Conservation (phyloP, 352 stramenopile species). For the Nannochloropsis limnetica region DNA sequence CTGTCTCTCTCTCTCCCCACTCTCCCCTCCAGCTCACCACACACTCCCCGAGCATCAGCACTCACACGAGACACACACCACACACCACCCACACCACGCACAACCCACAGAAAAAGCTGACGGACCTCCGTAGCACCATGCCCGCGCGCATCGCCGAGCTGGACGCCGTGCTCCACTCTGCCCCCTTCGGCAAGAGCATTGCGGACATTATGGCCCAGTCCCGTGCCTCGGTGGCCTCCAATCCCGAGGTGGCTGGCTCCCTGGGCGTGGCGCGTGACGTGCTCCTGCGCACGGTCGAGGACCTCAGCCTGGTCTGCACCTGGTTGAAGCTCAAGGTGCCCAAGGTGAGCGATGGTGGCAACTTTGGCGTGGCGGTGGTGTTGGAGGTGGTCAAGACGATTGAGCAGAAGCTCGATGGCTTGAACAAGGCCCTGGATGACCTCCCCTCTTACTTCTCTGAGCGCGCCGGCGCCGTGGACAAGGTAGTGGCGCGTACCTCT, state of each 20-base stretch:
- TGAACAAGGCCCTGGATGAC: constrained; percentile 34
- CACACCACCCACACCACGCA: background rate
- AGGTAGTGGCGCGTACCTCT: constrained; percentile 12
- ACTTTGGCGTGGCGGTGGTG: background rate
- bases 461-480: constrained; percentile 18
- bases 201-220: constrained; percentile 23
- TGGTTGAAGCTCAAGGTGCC: constrained; percentile 27
- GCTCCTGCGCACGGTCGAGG: constrained; percentile 14
- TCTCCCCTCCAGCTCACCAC: too few relatives aligned
- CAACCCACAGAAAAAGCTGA: constrained; percentile 13
- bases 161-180: constrained; percentile 13
- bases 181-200: constrained; percentile 12
- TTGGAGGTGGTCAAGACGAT: constrained; percentile 34
- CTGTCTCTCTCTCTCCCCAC: background rate
- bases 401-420: constrained; percentile 26
- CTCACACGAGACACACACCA: background rate
- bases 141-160: constrained; percentile 21
- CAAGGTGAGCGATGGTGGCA: constrained; percentile 19
- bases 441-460: constrained; percentile 13
- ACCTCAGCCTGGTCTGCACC: background rate
- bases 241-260: constrained; percentile 17
- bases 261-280: background rate
- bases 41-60: background rate
- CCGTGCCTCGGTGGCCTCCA: background rate
- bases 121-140: constrained; percentile 1